These are phyloP conservation scores for Eleusine coracana DNA, from an alignment of 176 grass and related monocot genomes.

Conservation along the genomic window DNA sequence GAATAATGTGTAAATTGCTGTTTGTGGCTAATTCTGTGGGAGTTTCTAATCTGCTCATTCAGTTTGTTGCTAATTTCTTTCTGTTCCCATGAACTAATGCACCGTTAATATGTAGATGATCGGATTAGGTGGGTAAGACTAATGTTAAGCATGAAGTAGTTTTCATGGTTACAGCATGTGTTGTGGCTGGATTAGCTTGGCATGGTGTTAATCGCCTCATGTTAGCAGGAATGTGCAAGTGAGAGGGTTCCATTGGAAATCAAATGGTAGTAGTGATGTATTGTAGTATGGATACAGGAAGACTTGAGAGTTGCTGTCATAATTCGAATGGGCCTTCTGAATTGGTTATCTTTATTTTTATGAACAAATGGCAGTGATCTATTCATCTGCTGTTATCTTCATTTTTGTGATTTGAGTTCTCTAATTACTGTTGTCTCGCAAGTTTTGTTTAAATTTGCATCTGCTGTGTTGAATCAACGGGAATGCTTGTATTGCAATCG, in stretches of 20 bases:
- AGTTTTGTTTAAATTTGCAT: background rate
- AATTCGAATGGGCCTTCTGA: background rate
- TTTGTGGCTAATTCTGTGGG: conserved; percentile 1
- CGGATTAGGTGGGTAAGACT: background rate
- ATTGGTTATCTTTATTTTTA: background rate
- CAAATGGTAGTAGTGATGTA: background rate
- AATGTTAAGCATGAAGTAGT: background rate
- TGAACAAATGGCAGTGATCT: background rate
- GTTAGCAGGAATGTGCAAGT: background rate
- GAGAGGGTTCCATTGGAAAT: conserved; percentile 12
- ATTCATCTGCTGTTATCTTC: background rate
- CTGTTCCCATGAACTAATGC: background rate
- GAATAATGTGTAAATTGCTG: conserved; percentile 29
- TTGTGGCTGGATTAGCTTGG: background rate
- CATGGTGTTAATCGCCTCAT: background rate
- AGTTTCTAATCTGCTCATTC: conserved; percentile 14
- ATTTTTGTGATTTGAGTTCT: background rate
- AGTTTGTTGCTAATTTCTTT: background rate
- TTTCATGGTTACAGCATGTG: background rate
- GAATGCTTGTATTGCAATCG: conserved; percentile 2
- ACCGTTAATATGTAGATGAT: background rate
- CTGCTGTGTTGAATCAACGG: background rate
- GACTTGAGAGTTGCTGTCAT: background rate
- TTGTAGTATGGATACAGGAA: background rate
- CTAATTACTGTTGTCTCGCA: background rate